A percentile compares a stretch with the other conserved stretches of the same genome.
These are phyloP conservation scores for Myriosclerotinia scirpicola DNA, from an alignment of 2,329 filamentous ascomycete genomes.

Conservation along the genomic window DNA sequence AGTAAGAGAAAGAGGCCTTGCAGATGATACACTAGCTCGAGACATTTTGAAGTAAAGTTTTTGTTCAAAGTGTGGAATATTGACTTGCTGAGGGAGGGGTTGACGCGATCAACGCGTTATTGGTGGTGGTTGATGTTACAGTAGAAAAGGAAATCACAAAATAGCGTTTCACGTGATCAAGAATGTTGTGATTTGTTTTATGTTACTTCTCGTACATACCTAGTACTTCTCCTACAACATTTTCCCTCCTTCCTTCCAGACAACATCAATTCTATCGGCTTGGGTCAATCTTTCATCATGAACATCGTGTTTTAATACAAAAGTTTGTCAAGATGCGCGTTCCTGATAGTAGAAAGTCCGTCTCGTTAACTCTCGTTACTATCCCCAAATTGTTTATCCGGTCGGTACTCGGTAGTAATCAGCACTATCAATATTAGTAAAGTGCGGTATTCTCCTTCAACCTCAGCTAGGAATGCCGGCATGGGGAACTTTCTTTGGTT, in stretches of 20 bases:
- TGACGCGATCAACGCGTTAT: slow-evolving; percentile 14
- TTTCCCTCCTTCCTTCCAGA: background rate
- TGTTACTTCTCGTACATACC: too few species aligned
- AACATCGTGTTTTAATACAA: background rate
- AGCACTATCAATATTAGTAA: background rate
- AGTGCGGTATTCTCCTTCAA: too few species aligned
- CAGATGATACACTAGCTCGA: slow-evolving; percentile 43
- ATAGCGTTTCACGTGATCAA: slow-evolving; percentile 8
- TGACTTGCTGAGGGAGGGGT: slow-evolving; percentile 12
- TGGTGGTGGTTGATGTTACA: background rate
- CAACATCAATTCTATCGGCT: background rate
- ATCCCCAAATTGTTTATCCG: background rate
- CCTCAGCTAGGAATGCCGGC: background rate
- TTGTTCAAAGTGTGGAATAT: slow-evolving; percentile 3
- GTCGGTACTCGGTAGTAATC: background rate
- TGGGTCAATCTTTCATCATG: background rate
- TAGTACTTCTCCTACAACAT: background rate
- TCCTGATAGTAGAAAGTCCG: background rate
- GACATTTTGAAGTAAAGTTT: slow-evolving; percentile 31
- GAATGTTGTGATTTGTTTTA: too few species aligned
- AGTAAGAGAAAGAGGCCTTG: slow-evolving; percentile 70
- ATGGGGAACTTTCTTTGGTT: background rate
- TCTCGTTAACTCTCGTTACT: background rate
- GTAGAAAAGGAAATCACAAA: background rate
- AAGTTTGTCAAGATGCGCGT: background rate